Evolutionary conservation across 257 asterid genomes (phyloP).

Genomic region (Solanum sitiens): DNA sequence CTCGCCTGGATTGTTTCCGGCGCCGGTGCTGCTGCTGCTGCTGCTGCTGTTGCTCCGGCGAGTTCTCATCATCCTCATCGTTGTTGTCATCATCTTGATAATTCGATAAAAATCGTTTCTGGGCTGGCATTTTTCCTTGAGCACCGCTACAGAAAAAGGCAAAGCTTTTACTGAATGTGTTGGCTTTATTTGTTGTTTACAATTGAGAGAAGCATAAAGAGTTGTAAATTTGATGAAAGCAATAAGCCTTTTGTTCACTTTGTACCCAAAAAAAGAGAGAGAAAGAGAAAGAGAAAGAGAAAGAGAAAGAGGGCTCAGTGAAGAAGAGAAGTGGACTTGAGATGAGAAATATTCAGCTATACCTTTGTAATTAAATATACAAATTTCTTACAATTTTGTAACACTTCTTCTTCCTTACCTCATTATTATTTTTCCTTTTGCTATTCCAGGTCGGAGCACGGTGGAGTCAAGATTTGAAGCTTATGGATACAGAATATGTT

Average conservation of each 20-base stretch:
- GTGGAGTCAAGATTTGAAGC: not conserved
- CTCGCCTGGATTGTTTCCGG: slow-evolving; percentile 15
- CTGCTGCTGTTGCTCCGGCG: not conserved
- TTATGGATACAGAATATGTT: not conserved
- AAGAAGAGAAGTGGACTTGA: not conserved
- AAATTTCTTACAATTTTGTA: not conserved
- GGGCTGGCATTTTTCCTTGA: slow-evolving; percentile 14
- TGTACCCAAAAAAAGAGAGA: not conserved
- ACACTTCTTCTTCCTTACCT: not conserved
- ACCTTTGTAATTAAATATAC: not conserved
- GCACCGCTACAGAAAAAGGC: not conserved
- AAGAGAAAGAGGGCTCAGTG: not conserved
- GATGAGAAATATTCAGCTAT: not conserved
- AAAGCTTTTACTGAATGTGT: not conserved
- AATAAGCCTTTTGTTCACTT: not conserved
- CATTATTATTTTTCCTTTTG: not conserved
- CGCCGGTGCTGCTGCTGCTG: slow-evolving; percentile 6
- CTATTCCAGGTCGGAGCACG: not conserved
- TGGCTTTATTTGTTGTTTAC: not conserved
- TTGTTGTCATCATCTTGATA: not conserved
- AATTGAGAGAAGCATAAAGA: not conserved
- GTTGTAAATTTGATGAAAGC: not conserved
- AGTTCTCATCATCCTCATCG: slow-evolving; percentile 4
- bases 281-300: not conserved
- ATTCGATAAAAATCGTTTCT: slow-evolving; percentile 11